Evolutionary conservation across 2,329 filamentous ascomycete genomes (phyloP).

Genomic region (Fusarium burgessii): DNA sequence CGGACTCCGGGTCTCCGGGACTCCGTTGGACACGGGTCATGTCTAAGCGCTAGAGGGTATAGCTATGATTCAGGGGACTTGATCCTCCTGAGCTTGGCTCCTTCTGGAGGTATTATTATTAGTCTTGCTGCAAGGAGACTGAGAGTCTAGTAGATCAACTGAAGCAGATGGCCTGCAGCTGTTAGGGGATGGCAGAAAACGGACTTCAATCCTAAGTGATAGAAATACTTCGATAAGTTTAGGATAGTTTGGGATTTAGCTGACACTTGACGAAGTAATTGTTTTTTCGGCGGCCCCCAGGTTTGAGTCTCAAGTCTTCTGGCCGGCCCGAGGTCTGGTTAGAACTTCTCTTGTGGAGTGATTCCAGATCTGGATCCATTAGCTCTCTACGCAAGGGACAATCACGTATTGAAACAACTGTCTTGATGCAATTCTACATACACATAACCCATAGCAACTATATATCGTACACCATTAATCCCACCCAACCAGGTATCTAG

Average conservation of each 20-base stretch:
- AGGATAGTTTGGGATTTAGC: no score
- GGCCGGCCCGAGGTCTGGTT: no score
- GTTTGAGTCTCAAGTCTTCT: no score
- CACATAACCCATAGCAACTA: constrained; percentile 11
- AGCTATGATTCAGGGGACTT: constrained; percentile 2
- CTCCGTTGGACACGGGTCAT: not conserved
- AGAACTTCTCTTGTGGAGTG: no score
- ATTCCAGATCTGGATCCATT: not conserved
- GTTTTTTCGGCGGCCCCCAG: no score
- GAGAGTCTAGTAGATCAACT: not conserved
- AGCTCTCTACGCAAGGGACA: not conserved
- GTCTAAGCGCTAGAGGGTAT: not conserved
- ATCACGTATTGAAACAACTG: not conserved
- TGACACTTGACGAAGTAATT: no score
- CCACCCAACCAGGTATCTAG: constrained; percentile 38
- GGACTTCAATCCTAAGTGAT: no score
- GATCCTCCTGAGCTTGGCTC: not conserved
- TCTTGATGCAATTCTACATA: constrained; percentile 33
- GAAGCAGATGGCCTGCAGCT: no score
- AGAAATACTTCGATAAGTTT: no score
- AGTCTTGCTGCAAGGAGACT: not conserved
- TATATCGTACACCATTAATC: constrained; percentile 40
- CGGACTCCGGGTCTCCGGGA: no score
- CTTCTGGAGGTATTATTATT: not conserved
- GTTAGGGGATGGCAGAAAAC: no score